Conservation (phyloP, 768 basidiomycete species). For the Phanerodontia chrysosporium region DNA sequence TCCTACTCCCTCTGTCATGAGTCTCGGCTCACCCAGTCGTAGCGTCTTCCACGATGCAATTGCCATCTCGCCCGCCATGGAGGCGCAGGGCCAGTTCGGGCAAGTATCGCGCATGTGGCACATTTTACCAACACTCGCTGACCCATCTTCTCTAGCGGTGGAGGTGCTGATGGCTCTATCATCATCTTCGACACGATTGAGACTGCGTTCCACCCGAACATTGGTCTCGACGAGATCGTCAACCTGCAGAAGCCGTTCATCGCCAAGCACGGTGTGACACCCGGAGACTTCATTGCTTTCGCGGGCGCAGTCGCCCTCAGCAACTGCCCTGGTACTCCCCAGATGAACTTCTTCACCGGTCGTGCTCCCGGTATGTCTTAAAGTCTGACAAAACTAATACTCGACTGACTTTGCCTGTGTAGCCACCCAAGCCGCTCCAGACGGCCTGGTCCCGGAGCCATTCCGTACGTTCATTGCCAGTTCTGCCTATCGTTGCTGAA, state of each 20-base stretch:
- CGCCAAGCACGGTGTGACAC: slow-evolving; percentile 29
- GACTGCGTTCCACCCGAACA: slow-evolving; percentile 38
- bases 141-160: slow-evolving; percentile 14
- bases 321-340: slow-evolving; percentile 43
- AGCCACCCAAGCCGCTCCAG: slow-evolving; percentile 19
- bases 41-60: slow-evolving; percentile 23
- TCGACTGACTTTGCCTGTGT: neutral
- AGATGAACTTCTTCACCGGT: slow-evolving; percentile 37
- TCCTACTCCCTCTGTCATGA: neutral
- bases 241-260: slow-evolving; percentile 31
- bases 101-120: slow-evolving; percentile 9
- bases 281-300: slow-evolving; percentile 48
- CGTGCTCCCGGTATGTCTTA: slow-evolving; percentile 16
- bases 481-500: neutral
- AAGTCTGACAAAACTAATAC: neutral
- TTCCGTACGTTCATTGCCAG: slow-evolving; percentile 8
- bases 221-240: slow-evolving; percentile 34
- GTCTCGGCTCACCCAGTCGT: neutral
- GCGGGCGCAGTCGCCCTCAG: slow-evolving; percentile 39
- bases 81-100: slow-evolving; percentile 4
- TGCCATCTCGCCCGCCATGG: slow-evolving; percentile 5
- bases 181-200: slow-evolving; percentile 42
- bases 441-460: slow-evolving; percentile 21
- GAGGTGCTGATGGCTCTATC: slow-evolving; percentile 44
- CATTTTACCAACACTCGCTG: neutral